Evolutionary conservation across 106 monocot species (phyloP).

Genomic region (Dendrobium huoshanense): DNA sequence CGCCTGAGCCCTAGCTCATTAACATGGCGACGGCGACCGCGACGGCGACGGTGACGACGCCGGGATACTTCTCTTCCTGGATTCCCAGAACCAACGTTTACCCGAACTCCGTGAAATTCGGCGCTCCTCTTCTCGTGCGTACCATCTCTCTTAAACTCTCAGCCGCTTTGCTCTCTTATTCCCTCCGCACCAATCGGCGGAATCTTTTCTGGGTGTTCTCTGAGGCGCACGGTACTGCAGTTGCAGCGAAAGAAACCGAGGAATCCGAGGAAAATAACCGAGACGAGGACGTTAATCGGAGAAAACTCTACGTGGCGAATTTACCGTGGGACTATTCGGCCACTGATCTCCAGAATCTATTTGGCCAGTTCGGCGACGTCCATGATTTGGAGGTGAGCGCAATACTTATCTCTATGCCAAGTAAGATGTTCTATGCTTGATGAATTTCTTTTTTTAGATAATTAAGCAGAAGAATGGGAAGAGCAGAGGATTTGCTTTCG

Average conservation of each 20-base stretch:
- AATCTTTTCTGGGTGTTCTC: background rate
- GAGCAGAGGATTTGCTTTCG: conserved; percentile 43
- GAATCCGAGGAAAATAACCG: conserved; percentile 1
- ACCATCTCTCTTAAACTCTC: background rate
- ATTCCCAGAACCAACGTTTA: background rate
- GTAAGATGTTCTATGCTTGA: conserved; percentile 27
- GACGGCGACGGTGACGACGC: background rate
- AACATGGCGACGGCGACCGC: background rate
- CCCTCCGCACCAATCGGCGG: background rate
- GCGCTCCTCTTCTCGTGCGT: background rate
- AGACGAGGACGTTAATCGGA: conserved; percentile 23
- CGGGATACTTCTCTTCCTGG: background rate
- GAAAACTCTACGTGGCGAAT: conserved; percentile 45
- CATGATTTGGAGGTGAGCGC: too few species aligned
- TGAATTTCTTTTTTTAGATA: conserved; percentile 27
- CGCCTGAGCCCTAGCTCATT: background rate
- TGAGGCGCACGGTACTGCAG: background rate
- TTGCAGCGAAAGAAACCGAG: background rate
- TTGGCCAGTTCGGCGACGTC: conserved; percentile 11
- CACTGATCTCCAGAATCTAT: conserved; percentile 32
- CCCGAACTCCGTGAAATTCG: background rate
- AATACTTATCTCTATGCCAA: too few species aligned
- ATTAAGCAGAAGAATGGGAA: conserved; percentile 44
- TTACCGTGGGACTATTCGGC: conserved; percentile 38
- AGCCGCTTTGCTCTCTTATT: too few species aligned